Base-by-base conservation (phyloP, 495 filamentous ascomycete genomes). In the Aspergillus hancockii region DNA sequence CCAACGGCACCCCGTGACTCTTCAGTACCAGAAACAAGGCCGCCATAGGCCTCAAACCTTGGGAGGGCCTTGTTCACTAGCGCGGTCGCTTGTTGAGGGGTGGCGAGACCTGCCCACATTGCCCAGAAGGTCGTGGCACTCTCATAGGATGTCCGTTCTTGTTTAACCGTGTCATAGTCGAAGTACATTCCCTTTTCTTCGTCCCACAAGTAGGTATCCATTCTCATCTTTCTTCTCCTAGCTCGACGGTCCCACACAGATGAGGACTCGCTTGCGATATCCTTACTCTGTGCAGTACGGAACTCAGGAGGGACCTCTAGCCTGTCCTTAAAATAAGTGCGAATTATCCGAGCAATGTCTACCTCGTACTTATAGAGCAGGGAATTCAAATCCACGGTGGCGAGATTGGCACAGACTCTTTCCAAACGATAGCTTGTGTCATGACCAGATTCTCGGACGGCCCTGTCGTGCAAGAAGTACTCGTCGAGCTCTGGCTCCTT, bases 341-440 rank as follows among this genome's bases (percentile, higher is more conserved):
- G 89, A 65, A 98, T 96, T 28, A 85, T 86, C 55, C 87, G 83
- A 1, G 89, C 85, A 55, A 98, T 96, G 67, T 98, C 95, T 25
- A 83, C 86, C 71, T 98, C 94, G 72, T 96, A 96, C 72, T 97
- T 97, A 81, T 93, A 98, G 25, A 98, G 79, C 8, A 96, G 78
- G 28, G 92, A 91, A 73, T 98, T 97, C 36, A 97, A 80, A 67
- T 98, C 94, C 28, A 98, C 89, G 1, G 94, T 98, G 18, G 92
- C 94, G 23, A 98, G 78, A 66, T 97, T 84, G 14, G 90, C 94
- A 66, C 89, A 92, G 22, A 94, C 82, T 18, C 87, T 85, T 71
- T 97, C 94, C 0, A 98, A 79, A 23, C 94, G 90, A 70, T 97
- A 97, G 25, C 90, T 88, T 7, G 92, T 98, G 70, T 98, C 94